Base-by-base conservation (phyloP, 176 grass and related monocot species). In the Rhipidocladum racemiflorum region DNA sequence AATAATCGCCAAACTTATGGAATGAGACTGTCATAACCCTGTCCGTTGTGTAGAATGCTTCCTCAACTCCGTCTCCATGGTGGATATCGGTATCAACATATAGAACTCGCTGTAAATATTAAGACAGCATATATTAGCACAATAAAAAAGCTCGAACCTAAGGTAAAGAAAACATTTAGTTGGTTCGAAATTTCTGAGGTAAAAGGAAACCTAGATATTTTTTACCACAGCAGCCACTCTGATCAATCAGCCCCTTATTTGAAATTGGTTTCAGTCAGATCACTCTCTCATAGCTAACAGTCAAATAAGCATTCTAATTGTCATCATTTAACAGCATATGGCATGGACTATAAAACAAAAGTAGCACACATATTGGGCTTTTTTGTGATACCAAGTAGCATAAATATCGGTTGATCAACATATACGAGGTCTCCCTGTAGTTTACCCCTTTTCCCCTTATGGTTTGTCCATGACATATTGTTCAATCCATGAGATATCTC, bases 21-120 rank as follows among this genome's bases (percentile, higher is more conserved):
- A 97, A 97, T 24, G 94, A 97, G 23, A 97, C 94, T 1, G 94
- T 97, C 94, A 97, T 97, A 53, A 94, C 94, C 75, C 91, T 89
- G 53, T 97, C 91, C 3, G 94, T 94, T 15, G 89, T 97, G 76
- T 94, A 97, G 79, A 97, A 97, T 42, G 94, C 94, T 76, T 97
- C 94, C 73, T 97, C 94, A 40, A 94, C 94, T 30, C 94, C 91
- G 1, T 97, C 94, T 39, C 94, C 94, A 63, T 97, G 94, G 77
- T 97, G 94, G 78, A 97, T 92, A 89, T 97, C 94, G 1, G 94
- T 97, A 71, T 97, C 94, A 0, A 94, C 89, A 87, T 97, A 97
- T 4, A 97, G 72, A 49, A 97, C 94, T 51, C 91, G 90, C 91
- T 90, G 86, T 21, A 85, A 53, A 81, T 55, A 85, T 75, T 32